phyloP scores from a whole-genome alignment of 164 flowering plant genomes.

The Nymphaea thermarum region DNA sequence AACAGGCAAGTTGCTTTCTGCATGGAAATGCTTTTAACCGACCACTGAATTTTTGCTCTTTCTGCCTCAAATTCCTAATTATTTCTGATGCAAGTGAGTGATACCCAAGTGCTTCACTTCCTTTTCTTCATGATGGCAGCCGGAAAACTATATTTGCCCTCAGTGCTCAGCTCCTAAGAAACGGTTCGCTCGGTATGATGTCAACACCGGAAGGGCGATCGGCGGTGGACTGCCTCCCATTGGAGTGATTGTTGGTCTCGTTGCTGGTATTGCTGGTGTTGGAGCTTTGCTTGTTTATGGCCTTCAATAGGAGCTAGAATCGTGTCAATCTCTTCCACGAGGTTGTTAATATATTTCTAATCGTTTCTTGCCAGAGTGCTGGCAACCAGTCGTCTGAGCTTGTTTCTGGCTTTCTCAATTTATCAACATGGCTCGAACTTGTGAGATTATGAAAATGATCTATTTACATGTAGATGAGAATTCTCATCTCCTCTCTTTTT shows the following conservation, averaged over 20 bases:
- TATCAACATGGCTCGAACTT: background rate
- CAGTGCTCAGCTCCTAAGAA: constrained; percentile 94
- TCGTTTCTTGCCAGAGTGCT: background rate
- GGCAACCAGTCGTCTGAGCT: background rate
- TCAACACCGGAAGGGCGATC: constrained; percentile 61
- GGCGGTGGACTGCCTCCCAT: constrained; percentile 89
- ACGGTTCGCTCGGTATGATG: constrained; percentile 81
- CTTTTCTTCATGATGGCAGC: constrained; percentile 28
- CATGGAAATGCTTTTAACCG: too few species aligned
- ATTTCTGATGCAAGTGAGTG: background rate
- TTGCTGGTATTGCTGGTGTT: constrained; percentile 68
- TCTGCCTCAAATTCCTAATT: background rate
- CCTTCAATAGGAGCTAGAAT: constrained; percentile 42
- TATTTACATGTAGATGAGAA: too few species aligned
- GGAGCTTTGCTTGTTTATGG: constrained; percentile 91
- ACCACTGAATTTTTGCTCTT: background rate
- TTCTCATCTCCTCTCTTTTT: too few species aligned
- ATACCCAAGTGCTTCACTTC: background rate
- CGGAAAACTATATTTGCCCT: constrained; percentile 71
- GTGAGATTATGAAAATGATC: background rate
- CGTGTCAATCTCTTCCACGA: too few species aligned
- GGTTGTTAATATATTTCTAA: background rate
- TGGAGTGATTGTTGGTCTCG: constrained; percentile 73
- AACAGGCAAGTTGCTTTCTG: constrained; percentile 47
- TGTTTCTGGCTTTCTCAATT: background rate